Percentiles rank a stretch among this genome's conserved stretches.
These are phyloP conservation scores for Periconia macrospinosa DNA, from an alignment of 2,329 filamentous ascomycete species.

Conservation along the genomic window DNA sequence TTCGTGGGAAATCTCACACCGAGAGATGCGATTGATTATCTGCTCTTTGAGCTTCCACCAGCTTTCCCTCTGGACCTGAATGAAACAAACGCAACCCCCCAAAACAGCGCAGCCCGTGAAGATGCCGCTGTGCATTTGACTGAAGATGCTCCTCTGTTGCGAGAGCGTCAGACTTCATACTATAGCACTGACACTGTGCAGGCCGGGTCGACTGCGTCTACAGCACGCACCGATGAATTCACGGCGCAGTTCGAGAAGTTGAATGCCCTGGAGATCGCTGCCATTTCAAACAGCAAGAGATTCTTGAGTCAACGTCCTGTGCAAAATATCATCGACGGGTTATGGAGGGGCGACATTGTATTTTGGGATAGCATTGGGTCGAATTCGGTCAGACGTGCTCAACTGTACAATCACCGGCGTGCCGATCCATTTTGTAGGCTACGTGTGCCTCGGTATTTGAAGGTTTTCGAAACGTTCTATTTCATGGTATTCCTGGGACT, in stretches of 20 bases:
- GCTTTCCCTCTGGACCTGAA: slow-evolving; percentile 15
- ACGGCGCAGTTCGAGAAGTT: slow-evolving; percentile 74
- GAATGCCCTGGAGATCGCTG: slow-evolving; percentile 85
- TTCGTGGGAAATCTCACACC: slow-evolving; percentile 73
- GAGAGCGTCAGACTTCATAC: slow-evolving; percentile 20
- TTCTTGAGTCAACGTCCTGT: slow-evolving; percentile 80
- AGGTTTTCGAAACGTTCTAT: slow-evolving; percentile 81
- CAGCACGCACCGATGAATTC: slow-evolving; percentile 59
- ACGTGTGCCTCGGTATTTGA: slow-evolving; percentile 80
- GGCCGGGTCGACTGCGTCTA: slow-evolving; percentile 23
- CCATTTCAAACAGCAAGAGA: slow-evolving; percentile 78
- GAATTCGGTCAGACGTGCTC: slow-evolving; percentile 72
- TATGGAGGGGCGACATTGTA: slow-evolving; percentile 80
- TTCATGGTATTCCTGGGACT: slow-evolving; percentile 75
- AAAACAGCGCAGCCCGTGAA: background rate
- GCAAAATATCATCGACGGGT: slow-evolving; percentile 79
- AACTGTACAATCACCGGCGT: slow-evolving; percentile 66
- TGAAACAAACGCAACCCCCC: slow-evolving; percentile 9
- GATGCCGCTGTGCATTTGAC: slow-evolving; percentile 1
- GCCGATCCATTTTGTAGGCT: slow-evolving; percentile 62
- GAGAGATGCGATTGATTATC: slow-evolving; percentile 72
- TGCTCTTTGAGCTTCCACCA: slow-evolving; percentile 70
- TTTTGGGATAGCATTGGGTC: slow-evolving; percentile 83
- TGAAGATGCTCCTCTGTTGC: slow-evolving; percentile 32
- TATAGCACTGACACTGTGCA: slow-evolving; percentile 28